Evolutionary conservation across 305 asterid genomes (phyloP).

Genomic region (Solanum aculeatissimum): DNA sequence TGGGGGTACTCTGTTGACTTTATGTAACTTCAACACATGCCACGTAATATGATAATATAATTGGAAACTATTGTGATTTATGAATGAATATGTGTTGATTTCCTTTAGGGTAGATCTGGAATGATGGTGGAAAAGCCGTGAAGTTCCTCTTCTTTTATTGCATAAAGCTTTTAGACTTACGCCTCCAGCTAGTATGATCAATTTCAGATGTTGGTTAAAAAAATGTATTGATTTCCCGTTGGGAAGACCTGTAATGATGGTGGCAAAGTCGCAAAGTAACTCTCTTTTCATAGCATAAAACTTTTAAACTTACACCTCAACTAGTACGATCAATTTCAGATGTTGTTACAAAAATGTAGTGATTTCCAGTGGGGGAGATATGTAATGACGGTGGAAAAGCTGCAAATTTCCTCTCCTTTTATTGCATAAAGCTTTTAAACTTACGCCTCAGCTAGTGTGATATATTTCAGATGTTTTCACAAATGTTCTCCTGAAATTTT

Average conservation of each 20-base stretch:
- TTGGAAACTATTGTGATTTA: background rate
- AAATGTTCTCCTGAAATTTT: background rate
- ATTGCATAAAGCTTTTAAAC: background rate
- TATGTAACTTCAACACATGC: background rate
- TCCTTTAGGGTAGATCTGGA: background rate
- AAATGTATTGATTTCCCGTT: background rate
- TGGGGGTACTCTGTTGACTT: background rate
- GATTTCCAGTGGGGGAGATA: background rate
- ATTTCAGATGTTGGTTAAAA: background rate
- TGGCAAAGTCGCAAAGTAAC: background rate
- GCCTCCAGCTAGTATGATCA: background rate
- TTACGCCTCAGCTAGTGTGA: background rate
- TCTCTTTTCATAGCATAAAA: background rate
- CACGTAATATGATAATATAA: background rate
- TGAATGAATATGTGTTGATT: background rate
- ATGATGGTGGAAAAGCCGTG: background rate
- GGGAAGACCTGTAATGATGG: background rate
- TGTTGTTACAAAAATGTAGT: background rate
- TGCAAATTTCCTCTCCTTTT: background rate
- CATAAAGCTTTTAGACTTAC: background rate
- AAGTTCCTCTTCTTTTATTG: background rate
- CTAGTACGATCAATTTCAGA: background rate
- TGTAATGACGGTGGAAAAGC: background rate
- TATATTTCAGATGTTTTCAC: background rate
- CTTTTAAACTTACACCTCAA: background rate